phyloP scores from a whole-genome alignment of 2,329 filamentous ascomycete genomes.

The Graphilbum sp. region DNA sequence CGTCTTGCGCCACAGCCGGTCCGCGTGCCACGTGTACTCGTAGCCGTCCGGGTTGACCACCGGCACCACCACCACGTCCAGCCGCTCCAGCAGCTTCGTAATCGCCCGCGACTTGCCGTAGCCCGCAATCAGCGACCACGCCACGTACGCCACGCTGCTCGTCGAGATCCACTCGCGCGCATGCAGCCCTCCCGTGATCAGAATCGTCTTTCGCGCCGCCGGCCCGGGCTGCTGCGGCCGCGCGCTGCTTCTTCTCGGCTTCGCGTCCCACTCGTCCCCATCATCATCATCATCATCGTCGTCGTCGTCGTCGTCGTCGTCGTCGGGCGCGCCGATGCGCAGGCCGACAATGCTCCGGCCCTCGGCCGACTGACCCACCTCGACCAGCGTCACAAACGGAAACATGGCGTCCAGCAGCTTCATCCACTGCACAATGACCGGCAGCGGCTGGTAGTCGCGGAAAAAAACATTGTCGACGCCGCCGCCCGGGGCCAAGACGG shows the following conservation, averaged over 20 bases:
- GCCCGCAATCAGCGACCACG: conserved; percentile 71
- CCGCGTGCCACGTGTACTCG: conserved; percentile 80
- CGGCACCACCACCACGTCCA: conserved; percentile 79
- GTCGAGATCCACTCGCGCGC: conserved; percentile 94
- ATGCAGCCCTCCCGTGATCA: conserved; percentile 69
- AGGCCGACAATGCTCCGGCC: conserved; percentile 74
- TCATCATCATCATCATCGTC: conserved; percentile 1
- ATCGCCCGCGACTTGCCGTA: conserved; percentile 59
- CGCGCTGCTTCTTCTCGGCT: not conserved
- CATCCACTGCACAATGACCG: conserved; percentile 60
- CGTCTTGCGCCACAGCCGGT: conserved; percentile 92
- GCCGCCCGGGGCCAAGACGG: conserved; percentile 12
- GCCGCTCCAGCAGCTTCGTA: conserved; percentile 63
- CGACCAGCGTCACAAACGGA: conserved; percentile 49
- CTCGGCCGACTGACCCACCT: conserved; percentile 76
- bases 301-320: conserved; percentile 9
- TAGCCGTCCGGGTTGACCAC: conserved; percentile 89
- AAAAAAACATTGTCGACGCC: conserved; percentile 68
- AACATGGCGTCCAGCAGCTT: conserved; percentile 80
- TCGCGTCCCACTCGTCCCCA: too few species aligned
- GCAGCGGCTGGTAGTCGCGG: conserved; percentile 74
- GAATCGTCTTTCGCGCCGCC: conserved; percentile 15
- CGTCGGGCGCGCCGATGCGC: conserved; percentile 39
- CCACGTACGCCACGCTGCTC: conserved; percentile 78
- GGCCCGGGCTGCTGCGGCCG: not conserved